A percentile compares a stretch with the other conserved stretches of the same genome.
Evolutionary conservation across 768 basidiomycete genomes (phyloP).

Genomic region (Pisolithus albus): DNA sequence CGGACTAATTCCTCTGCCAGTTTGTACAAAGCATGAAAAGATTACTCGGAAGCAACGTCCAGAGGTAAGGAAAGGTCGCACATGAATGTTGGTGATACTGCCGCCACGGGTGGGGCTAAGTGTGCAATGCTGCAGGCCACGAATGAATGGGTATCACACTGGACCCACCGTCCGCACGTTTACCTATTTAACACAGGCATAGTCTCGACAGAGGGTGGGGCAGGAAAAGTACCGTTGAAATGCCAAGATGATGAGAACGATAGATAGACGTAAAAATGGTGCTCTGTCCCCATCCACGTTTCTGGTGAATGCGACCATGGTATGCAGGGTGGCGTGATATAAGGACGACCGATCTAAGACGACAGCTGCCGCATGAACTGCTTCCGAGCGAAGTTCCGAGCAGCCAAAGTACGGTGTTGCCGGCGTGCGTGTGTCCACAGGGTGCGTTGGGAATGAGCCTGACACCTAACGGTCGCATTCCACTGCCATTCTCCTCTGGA

Average conservation of each 20-base stretch:
- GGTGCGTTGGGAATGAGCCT: too few relatives aligned
- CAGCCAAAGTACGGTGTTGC: too few relatives aligned
- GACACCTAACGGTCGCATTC: neutral
- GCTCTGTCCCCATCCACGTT: too few relatives aligned
- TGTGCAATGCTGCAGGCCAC: neutral
- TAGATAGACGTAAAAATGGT: neutral
- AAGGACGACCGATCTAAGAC: neutral
- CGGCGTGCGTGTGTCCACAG: too few relatives aligned
- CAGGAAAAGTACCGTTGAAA: neutral
- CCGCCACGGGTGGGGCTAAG: too few relatives aligned
- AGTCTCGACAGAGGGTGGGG: neutral
- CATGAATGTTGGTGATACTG: too few relatives aligned
- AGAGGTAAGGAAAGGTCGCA: too few relatives aligned
- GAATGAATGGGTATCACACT: neutral
- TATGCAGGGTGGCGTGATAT: neutral
- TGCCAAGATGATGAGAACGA: neutral
- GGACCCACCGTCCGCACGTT: neutral
- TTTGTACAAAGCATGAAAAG: too few relatives aligned
- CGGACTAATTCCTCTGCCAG: neutral
- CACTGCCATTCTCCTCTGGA: too few relatives aligned
- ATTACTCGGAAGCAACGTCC: too few relatives aligned
- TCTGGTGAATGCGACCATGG: neutral
- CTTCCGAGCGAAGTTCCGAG: too few relatives aligned
- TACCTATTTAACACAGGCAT: neutral
- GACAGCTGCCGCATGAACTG: too few relatives aligned